Evolutionary conservation across 2,329 filamentous ascomycete species (phyloP).

Genomic region (Rachicladosporium sp.): DNA sequence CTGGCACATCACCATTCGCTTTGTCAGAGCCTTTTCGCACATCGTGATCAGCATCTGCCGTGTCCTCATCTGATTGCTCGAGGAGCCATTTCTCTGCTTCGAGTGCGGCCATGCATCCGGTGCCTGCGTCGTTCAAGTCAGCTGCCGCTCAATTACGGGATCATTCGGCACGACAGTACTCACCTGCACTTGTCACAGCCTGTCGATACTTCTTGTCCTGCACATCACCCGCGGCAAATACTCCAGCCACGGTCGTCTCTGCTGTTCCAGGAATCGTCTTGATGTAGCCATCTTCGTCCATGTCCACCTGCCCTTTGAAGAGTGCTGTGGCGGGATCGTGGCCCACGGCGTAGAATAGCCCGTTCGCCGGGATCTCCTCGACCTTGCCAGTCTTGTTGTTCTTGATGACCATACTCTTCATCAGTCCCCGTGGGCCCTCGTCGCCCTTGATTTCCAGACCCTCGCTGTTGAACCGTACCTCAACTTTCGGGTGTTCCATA

Average conservation of each 20-base stretch:
- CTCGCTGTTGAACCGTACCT: constrained; percentile 72
- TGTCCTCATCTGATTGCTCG: constrained; percentile 56
- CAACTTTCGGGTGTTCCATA: constrained; percentile 74
- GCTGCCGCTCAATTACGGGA: too few species aligned
- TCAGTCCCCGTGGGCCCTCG: constrained; percentile 59
- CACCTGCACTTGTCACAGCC: constrained; percentile 93
- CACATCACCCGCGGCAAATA: constrained; percentile 94
- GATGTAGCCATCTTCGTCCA: constrained; percentile 84
- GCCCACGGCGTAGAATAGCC: constrained; percentile 92
- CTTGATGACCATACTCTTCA: constrained; percentile 78
- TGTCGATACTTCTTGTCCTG: constrained; percentile 98
- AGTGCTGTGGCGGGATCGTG: constrained; percentile 88
- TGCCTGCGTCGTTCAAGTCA: constrained; percentile 43
- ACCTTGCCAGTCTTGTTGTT: constrained; percentile 62
- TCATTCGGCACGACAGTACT: too few species aligned
- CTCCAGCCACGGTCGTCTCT: constrained; percentile 75
- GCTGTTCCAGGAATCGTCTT: constrained; percentile 80
- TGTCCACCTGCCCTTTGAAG: constrained; percentile 80
- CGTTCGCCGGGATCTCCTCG: constrained; percentile 79
- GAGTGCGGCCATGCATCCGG: constrained; percentile 87
- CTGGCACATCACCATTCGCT: constrained; percentile 42
- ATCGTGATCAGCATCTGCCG: constrained; percentile 36
- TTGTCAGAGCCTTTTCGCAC: constrained; percentile 32
- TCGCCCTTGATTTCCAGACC: constrained; percentile 78
- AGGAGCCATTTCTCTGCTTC: constrained; percentile 90